Evolutionary conservation across 192 early-diverging fungal species (phyloP).

Genomic region (Entomortierella chlamydospora): DNA sequence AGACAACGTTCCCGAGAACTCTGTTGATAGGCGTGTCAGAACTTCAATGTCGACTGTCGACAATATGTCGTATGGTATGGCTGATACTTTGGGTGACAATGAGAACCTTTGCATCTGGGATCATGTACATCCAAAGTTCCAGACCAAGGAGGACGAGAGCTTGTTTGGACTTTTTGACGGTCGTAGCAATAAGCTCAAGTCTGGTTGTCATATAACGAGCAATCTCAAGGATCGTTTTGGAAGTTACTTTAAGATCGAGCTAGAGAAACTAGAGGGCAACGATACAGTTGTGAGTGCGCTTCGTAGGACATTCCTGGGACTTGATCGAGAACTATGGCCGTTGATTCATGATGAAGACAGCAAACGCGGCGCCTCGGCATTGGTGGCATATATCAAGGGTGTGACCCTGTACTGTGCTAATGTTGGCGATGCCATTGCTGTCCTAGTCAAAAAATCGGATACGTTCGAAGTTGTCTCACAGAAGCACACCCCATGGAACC

Average conservation of each 20-base stretch:
- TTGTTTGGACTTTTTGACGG: slow-evolving; percentile 92
- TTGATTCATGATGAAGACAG: slow-evolving; percentile 53
- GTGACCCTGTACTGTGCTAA: slow-evolving; percentile 86
- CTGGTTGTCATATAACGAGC: slow-evolving; percentile 63
- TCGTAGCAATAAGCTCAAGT: slow-evolving; percentile 61
- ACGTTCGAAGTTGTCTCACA: slow-evolving; percentile 74
- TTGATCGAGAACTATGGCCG: slow-evolving; percentile 79
- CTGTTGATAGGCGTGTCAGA: slow-evolving; percentile 81
- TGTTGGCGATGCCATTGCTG: slow-evolving; percentile 86
- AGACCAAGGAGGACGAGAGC: slow-evolving; percentile 87
- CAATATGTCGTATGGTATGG: slow-evolving; percentile 88
- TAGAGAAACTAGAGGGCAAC: slow-evolving; percentile 72
- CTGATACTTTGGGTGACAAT: slow-evolving; percentile 78
- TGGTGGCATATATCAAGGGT: slow-evolving; percentile 83
- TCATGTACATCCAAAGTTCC: slow-evolving; percentile 84
- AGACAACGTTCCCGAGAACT: slow-evolving; percentile 80
- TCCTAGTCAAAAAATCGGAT: slow-evolving; percentile 80
- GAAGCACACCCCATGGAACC: slow-evolving; percentile 78
- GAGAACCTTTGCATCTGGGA: slow-evolving; percentile 87
- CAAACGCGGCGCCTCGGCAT: slow-evolving; percentile 80
- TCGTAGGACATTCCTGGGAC: slow-evolving; percentile 83
- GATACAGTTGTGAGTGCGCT: slow-evolving; percentile 75
- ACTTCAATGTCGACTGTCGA: slow-evolving; percentile 86
- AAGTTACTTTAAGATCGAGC: slow-evolving; percentile 75
- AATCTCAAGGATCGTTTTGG: slow-evolving; percentile 81